A percentile compares a stretch with the other conserved stretches of the same genome.
Conservation (phyloP, 2,329 filamentous ascomycete species). For the Emmonsiellopsis sp. region DNA sequence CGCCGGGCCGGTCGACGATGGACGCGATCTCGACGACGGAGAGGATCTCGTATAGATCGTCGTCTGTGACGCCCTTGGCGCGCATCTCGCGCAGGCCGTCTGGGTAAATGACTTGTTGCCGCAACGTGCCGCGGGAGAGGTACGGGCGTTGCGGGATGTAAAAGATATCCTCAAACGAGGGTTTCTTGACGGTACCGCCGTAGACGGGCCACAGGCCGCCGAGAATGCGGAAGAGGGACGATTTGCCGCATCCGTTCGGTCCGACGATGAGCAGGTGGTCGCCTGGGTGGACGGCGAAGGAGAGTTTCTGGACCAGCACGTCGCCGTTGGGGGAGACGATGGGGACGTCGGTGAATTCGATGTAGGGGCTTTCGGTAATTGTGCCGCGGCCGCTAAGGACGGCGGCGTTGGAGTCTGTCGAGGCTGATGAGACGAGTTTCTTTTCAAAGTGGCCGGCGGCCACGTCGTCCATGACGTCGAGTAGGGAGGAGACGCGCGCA, state of each 20-base stretch:
- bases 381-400: constrained; percentile 74
- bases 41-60: constrained; percentile 69
- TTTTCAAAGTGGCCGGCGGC: constrained; percentile 88
- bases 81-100: constrained; percentile 84
- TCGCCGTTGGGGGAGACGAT: constrained; percentile 97
- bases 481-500: constrained; percentile 75
- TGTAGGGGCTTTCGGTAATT: constrained; percentile 72
- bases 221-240: constrained; percentile 88
- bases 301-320: constrained; percentile 74
- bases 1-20: constrained; percentile 67
- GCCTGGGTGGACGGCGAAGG: constrained; percentile 75
- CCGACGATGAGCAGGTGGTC: constrained; percentile 92
- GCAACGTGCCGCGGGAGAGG: constrained; percentile 79
- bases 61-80: constrained; percentile 70
- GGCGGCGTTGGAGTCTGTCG: constrained; percentile 70
- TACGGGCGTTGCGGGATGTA: constrained; percentile 97
- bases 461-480: constrained; percentile 93
- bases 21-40: constrained; percentile 72
- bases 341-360: constrained; percentile 79
- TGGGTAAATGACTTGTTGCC: constrained; percentile 95
- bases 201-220: constrained; percentile 97
- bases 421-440: constrained; percentile 84
- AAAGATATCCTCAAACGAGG: constrained; percentile 86
- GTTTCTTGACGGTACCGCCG: constrained; percentile 85
- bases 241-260: constrained; percentile 95